A percentile compares a stretch with the other conserved stretches of the same genome.
Conservation (phyloP, 768 basidiomycete species). For the Leccinum barrowsii region DNA sequence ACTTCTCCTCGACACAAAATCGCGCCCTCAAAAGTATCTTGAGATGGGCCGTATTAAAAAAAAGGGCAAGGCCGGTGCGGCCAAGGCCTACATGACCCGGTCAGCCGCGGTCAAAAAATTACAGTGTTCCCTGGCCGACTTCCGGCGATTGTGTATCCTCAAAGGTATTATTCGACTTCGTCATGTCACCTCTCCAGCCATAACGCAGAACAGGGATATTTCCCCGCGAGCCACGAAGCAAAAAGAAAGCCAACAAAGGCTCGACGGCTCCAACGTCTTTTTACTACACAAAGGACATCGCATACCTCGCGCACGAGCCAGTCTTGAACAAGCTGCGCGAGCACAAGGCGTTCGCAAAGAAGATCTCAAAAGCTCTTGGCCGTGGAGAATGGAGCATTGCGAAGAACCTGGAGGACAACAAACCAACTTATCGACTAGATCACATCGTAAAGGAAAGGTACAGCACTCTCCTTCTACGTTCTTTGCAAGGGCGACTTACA, state of each 20-base stretch:
- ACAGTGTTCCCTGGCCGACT: slow-evolving; percentile 95
- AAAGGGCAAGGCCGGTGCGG: slow-evolving; percentile 89
- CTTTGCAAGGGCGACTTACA: slow-evolving; percentile 5
- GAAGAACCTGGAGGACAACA: slow-evolving; percentile 89
- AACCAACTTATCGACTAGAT: slow-evolving; percentile 87
- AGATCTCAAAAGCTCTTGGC: slow-evolving; percentile 88
- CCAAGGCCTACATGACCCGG: slow-evolving; percentile 88
- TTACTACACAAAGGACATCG: slow-evolving; percentile 98
- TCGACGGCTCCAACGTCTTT: slow-evolving; percentile 96
- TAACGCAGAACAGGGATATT: slow-evolving; percentile 71
- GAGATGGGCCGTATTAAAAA: slow-evolving; percentile 72
- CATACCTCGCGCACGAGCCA: slow-evolving; percentile 95
- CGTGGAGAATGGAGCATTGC: slow-evolving; percentile 94
- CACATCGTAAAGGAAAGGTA: slow-evolving; percentile 98
- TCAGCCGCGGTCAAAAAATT: slow-evolving; percentile 91
- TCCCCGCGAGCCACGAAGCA: slow-evolving; percentile 89
- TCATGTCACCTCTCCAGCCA: background rate
- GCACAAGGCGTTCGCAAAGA: slow-evolving; percentile 98
- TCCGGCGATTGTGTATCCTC: slow-evolving; percentile 92
- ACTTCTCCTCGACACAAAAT: background rate
- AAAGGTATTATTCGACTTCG: slow-evolving; percentile 61
- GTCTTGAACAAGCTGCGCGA: slow-evolving; percentile 90
- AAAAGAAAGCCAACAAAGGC: slow-evolving; percentile 95
- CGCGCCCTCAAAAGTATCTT: background rate
- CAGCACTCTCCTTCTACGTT: slow-evolving; percentile 12